Evolutionary conservation across 208 protist genomes (phyloP).

Genomic region (Wallacemonas rigidus): DNA sequence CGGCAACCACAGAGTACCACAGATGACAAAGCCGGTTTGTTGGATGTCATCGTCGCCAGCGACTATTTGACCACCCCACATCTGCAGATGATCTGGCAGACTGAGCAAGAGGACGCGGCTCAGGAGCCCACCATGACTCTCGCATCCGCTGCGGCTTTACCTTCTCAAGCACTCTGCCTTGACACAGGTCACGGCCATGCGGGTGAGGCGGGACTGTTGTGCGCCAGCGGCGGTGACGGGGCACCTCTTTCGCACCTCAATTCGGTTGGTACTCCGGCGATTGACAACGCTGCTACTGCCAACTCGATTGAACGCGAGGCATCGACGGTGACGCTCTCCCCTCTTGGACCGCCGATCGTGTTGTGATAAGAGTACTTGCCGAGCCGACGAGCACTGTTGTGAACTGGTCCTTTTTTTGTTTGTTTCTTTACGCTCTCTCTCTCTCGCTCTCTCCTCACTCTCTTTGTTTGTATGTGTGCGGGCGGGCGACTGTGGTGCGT

Average conservation of each 20-base stretch:
- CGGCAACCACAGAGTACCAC: not conserved
- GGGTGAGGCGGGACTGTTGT: too few species aligned
- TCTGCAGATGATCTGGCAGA: slow-evolving; percentile 13
- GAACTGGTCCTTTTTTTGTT: not conserved
- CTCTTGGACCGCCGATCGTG: slow-evolving; percentile 5
- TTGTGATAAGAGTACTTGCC: slow-evolving; percentile 1
- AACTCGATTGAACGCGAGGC: not conserved
- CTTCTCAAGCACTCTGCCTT: too few species aligned
- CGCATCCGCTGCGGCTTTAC: too few species aligned
- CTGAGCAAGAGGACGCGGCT: not conserved
- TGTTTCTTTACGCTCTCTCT: not conserved
- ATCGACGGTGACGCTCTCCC: not conserved
- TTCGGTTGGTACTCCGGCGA: not conserved
- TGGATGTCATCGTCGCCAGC: slow-evolving; percentile 15
- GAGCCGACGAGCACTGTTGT: too few species aligned
- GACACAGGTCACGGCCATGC: too few species aligned
- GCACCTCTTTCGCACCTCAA: not conserved
- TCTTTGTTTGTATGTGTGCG: too few species aligned
- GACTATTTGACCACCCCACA: slow-evolving; percentile 15
- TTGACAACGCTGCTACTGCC: not conserved
- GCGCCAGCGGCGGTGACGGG: not conserved
- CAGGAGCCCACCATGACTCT: too few species aligned
- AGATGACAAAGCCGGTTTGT: not conserved
- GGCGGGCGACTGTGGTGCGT: too few species aligned
- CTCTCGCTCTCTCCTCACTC: not conserved